Conservation (phyloP, 495 filamentous ascomycete species). For the Penicillium bovifimosum region DNA sequence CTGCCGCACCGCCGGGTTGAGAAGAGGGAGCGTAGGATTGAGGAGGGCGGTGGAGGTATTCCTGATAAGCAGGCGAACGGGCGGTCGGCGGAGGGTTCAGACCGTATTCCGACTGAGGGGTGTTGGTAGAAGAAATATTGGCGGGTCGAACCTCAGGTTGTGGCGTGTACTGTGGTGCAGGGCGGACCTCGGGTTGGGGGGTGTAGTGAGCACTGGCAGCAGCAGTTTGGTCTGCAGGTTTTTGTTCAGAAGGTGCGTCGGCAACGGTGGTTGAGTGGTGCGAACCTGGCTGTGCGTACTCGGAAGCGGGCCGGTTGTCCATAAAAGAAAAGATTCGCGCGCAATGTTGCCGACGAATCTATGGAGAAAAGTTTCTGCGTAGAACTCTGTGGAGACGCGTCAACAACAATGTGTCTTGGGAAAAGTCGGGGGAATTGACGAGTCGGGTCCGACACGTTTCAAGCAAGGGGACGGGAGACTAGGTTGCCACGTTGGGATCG, state of each 20-base stretch:
- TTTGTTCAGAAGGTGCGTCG: conserved; percentile 69
- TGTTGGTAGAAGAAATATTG: conserved; percentile 63
- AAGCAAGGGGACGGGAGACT: conserved; percentile 34
- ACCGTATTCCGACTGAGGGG: conserved; percentile 84
- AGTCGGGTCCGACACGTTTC: conserved; percentile 18
- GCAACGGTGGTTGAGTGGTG: conserved; percentile 52
- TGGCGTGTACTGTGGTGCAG: conserved; percentile 50
- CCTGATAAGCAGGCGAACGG: conserved; percentile 73
- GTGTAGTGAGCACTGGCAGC: conserved; percentile 49
- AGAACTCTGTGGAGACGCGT: conserved; percentile 15
- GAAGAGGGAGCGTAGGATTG: conserved; percentile 68
- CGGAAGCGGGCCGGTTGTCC: conserved; percentile 89
- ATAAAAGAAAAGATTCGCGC: conserved; percentile 33
- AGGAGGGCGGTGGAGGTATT: conserved; percentile 58
- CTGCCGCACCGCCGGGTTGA: conserved; percentile 69
- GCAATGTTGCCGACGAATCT: conserved; percentile 11
- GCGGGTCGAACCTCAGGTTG: conserved; percentile 73
- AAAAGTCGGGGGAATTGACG: conserved; percentile 30
- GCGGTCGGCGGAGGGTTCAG: conserved; percentile 60
- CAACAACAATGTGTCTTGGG: not conserved
- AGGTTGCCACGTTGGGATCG: conserved; percentile 21
- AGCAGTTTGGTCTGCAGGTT: conserved; percentile 82
- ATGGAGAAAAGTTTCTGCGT: conserved; percentile 1
- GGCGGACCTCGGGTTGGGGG: conserved; percentile 42
- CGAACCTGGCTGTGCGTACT: conserved; percentile 99